Evolutionary conservation across 441 rosid species (phyloP), one percentile per base, ranked within the genome.

Genomic region (Croton setiger): DNA sequence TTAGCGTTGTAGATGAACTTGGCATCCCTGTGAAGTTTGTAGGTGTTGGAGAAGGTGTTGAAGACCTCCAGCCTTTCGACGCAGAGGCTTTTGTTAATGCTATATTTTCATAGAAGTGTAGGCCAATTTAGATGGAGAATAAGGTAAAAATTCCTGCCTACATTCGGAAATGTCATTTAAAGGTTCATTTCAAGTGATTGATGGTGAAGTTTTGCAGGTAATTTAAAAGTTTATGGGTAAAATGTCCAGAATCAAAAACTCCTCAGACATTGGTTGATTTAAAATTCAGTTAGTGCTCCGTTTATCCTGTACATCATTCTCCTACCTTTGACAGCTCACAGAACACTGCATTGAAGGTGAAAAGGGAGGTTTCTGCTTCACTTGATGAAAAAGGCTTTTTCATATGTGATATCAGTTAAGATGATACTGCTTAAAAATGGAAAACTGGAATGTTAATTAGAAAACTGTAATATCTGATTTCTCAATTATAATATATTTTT

Each of bases 21-120:
- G 93, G 98, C 68, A 91, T 93, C 79, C 96, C 98, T 1, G 93
- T 91, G 57, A 91, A 93, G 82, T 93, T 93, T 75, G 87, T 93
- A 2, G 98, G 98, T 62, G 92, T 93, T 37, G 97, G 97, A 53
- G 98, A 93, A 88, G 85, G 93, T 63, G 74, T 93, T 66, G 95
- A 91, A 82, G 98, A 91, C 78, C 93, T 93, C 60, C 98, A 91
- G 80, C 98, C 98, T 58, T 93, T 93, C 68, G 98, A 91, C 63
- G 88, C 97, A 0, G 92, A 89, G 75, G 85, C 91, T 33, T 91
- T 93, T 72, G 95, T 91, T 45, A 74, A 91, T 72, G 98, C 96
- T 69, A 85, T 93, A 73, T 91, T 93, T 75, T 81, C 96, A 17
- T 93, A 45, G 21, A 52, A 35, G 37, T 36, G 74, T 9, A 39